phyloP scores from a whole-genome alignment of 441 rosid species.

The Dalechampia spathulata region DNA sequence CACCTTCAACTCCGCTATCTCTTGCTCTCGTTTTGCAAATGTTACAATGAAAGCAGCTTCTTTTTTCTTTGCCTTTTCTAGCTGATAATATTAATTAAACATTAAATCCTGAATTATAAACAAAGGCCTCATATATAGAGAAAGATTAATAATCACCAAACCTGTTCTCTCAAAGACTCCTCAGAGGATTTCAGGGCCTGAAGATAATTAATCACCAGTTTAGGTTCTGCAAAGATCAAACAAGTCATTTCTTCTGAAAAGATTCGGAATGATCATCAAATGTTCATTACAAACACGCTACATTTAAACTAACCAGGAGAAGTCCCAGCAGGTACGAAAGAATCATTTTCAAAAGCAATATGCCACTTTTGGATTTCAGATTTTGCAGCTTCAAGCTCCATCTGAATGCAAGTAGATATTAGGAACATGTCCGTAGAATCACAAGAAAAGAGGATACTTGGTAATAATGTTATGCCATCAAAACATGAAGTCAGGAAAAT shows the following conservation, averaged over 20 bases:
- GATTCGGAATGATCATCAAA: slow-evolving; percentile 3
- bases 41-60: slow-evolving; percentile 98
- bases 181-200: slow-evolving; percentile 81
- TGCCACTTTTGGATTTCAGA: slow-evolving; percentile 81
- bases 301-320: slow-evolving; percentile 61
- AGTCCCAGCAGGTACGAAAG: slow-evolving; percentile 56
- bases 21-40: slow-evolving; percentile 94
- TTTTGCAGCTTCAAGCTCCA: slow-evolving; percentile 74
- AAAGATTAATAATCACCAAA: slow-evolving; percentile 19
- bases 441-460: not conserved
- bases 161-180: slow-evolving; percentile 88
- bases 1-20: slow-evolving; percentile 92
- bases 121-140: not conserved
- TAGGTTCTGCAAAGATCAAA: slow-evolving; percentile 58
- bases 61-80: slow-evolving; percentile 92
- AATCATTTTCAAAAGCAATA: slow-evolving; percentile 67
- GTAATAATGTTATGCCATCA: not conserved
- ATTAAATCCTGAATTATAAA: slow-evolving; percentile 19
- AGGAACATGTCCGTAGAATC: not conserved
- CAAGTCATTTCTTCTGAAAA: slow-evolving; percentile 12
- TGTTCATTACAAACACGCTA: no score
- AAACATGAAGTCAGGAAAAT: not conserved
- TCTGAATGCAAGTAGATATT: slow-evolving; percentile 27
- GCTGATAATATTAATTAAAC: slow-evolving; percentile 38
- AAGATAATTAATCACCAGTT: slow-evolving; percentile 58